These are phyloP conservation scores for Trichothecium sympodiale DNA, from an alignment of 2,329 filamentous ascomycete genomes.

Conservation along the genomic window DNA sequence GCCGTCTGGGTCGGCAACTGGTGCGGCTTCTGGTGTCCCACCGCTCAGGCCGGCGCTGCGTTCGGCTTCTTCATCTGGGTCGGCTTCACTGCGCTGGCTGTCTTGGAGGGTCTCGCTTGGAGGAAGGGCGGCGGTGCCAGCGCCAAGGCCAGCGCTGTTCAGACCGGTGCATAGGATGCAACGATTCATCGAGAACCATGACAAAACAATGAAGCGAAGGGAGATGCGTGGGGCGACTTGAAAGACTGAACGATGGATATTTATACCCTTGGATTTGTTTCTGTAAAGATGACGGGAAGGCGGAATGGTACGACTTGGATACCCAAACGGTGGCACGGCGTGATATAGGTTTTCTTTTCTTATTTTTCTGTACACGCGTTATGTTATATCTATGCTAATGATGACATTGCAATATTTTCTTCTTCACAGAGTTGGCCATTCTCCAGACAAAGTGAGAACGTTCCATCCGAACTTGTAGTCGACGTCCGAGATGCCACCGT, in stretches of 20 bases:
- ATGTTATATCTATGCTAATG: too few relatives aligned
- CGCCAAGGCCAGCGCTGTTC: constrained; percentile 12
- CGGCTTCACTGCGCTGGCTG: constrained; percentile 34
- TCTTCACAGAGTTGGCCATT: constrained; percentile 29
- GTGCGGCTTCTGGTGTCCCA: constrained; percentile 51
- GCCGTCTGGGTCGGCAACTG: constrained; percentile 50
- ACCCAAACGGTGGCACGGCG: too few relatives aligned
- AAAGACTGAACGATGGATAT: too few relatives aligned
- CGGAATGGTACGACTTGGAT: too few relatives aligned
- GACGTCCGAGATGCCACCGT: constrained; percentile 37
- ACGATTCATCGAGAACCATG: too few relatives aligned
- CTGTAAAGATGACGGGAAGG: too few relatives aligned
- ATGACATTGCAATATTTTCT: background rate
- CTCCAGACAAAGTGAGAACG: constrained; percentile 25
- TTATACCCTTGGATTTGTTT: too few relatives aligned
- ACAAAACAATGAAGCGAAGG: too few relatives aligned
- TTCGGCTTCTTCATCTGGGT: constrained; percentile 57
- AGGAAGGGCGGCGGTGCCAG: constrained; percentile 23
- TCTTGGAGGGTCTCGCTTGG: constrained; percentile 33
- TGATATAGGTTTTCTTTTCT: too few relatives aligned
- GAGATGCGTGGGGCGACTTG: too few relatives aligned
- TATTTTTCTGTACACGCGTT: too few relatives aligned
- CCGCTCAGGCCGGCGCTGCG: constrained; percentile 51
- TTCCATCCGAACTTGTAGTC: constrained; percentile 36
- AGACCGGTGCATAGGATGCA: too few relatives aligned